These are phyloP conservation scores for Allomyces macrogynus DNA, from an alignment of 192 early-diverging fungal genomes.

Conservation along the genomic window DNA sequence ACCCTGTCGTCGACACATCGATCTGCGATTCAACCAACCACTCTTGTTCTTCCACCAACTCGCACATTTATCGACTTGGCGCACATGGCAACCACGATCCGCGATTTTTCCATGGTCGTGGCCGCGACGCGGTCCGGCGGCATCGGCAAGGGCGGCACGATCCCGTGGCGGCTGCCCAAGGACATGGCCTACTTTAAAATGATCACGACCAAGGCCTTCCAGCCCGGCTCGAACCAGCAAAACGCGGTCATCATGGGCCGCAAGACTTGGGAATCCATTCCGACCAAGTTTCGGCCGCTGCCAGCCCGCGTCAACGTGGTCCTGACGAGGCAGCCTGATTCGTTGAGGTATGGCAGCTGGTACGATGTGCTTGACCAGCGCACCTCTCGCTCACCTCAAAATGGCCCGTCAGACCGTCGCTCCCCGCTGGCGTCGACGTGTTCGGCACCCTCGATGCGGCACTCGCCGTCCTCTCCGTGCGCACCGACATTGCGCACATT, in stretches of 20 bases:
- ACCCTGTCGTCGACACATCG: no score
- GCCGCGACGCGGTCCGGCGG: slow-evolving; percentile 53
- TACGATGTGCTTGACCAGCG: no score
- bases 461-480: not conserved
- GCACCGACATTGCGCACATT: slow-evolving; percentile 14
- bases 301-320: slow-evolving; percentile 62
- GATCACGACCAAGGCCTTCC: slow-evolving; percentile 25
- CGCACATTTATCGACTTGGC: no score
- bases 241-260: slow-evolving; percentile 92
- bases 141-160: slow-evolving; percentile 45
- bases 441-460: slow-evolving; percentile 4
- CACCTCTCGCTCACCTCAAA: not conserved
- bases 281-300: slow-evolving; percentile 60
- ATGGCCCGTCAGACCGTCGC: not conserved
- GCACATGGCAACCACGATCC: no score
- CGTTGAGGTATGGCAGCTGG: slow-evolving; percentile 14
- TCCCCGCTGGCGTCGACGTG: slow-evolving; percentile 5
- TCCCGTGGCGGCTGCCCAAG: slow-evolving; percentile 72
- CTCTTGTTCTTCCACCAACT: no score
- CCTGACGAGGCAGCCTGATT: slow-evolving; percentile 38
- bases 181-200: slow-evolving; percentile 70
- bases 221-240: slow-evolving; percentile 6
- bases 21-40: no score
- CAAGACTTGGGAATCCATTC: slow-evolving; percentile 86
- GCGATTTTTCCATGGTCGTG: slow-evolving; percentile 40